These are phyloP conservation scores for Phytophthora lateralis DNA, from an alignment of 352 stramenopile genomes.

Conservation along the genomic window DNA sequence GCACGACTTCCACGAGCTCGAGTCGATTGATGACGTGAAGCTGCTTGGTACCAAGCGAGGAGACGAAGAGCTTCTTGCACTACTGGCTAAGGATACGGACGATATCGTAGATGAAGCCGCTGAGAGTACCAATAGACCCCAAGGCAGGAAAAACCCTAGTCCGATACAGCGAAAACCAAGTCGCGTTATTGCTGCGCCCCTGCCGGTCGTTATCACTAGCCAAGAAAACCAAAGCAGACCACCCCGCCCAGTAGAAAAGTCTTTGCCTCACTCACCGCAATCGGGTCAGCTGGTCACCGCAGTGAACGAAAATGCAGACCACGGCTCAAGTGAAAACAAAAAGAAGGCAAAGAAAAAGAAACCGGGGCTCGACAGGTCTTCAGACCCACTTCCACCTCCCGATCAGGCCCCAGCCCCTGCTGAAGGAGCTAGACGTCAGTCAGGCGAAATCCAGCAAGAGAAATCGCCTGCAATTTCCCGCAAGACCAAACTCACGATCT, in stretches of 20 bases:
- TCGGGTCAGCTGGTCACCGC: neutral
- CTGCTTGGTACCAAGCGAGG: conserved; percentile 44
- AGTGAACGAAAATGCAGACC: conserved; percentile 10
- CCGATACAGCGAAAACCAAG: conserved; percentile 49
- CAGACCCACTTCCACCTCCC: neutral
- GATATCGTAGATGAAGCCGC: conserved; percentile 20
- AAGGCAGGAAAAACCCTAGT: conserved; percentile 28
- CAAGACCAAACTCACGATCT: conserved; percentile 26
- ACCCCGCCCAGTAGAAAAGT: conserved; percentile 16
- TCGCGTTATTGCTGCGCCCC: conserved; percentile 8
- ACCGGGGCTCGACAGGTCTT: conserved; percentile 1
- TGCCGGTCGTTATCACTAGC: neutral
- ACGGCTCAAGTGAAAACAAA: conserved; percentile 18
- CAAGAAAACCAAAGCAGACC: conserved; percentile 6
- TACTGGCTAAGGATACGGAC: conserved; percentile 52
- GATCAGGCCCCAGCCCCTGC: neutral
- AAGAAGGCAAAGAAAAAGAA: conserved; percentile 34
- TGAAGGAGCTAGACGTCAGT: neutral
- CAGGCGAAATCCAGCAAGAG: neutral
- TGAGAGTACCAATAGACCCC: neutral
- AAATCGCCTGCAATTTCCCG: conserved; percentile 2
- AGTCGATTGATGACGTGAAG: conserved; percentile 57
- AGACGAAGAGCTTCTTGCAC: conserved; percentile 65
- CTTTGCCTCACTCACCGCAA: neutral
- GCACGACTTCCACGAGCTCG: conserved; percentile 67